phyloP scores from a whole-genome alignment of 225 moss, liverwort and hornwort species.

The Physcomitrium patens region DNA sequence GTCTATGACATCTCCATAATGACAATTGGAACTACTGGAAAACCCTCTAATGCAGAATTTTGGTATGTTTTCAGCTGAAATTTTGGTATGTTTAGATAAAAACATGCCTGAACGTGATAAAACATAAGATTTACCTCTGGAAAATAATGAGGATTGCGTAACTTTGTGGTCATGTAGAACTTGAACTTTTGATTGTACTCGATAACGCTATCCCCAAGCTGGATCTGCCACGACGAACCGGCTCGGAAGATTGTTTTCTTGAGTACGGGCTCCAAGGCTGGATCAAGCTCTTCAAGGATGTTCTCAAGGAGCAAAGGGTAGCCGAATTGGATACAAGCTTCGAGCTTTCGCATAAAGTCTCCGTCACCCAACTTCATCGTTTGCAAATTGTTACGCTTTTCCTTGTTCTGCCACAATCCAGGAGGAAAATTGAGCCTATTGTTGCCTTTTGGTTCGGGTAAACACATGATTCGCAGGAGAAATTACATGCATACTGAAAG shows the following conservation, averaged over 20 bases:
- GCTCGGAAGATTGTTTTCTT: conserved; percentile 66
- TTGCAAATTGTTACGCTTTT: conserved; percentile 65
- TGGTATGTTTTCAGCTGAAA: background rate
- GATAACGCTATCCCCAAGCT: conserved; percentile 67
- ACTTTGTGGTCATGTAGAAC: conserved; percentile 81
- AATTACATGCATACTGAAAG: too few species aligned
- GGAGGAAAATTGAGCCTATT: too few species aligned
- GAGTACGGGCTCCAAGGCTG: conserved; percentile 69
- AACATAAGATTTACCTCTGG: conserved; percentile 59
- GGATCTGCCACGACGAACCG: conserved; percentile 68
- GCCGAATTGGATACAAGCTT: conserved; percentile 74
- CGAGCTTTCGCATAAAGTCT: conserved; percentile 79
- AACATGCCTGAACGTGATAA: background rate
- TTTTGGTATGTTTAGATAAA: background rate
- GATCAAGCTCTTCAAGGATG: conserved; percentile 75
- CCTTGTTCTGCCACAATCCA: conserved; percentile 59
- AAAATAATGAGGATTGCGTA: conserved; percentile 83
- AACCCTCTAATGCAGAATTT: background rate
- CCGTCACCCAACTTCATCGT: conserved; percentile 69
- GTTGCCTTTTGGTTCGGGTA: too few species aligned
- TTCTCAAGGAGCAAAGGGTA: conserved; percentile 82
- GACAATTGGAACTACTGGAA: background rate
- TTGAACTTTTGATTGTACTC: conserved; percentile 78
- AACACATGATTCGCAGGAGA: too few species aligned
- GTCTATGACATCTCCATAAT: background rate